Conservation (phyloP, 169 alveolate genomes). For the Plasmodium sp. region DNA sequence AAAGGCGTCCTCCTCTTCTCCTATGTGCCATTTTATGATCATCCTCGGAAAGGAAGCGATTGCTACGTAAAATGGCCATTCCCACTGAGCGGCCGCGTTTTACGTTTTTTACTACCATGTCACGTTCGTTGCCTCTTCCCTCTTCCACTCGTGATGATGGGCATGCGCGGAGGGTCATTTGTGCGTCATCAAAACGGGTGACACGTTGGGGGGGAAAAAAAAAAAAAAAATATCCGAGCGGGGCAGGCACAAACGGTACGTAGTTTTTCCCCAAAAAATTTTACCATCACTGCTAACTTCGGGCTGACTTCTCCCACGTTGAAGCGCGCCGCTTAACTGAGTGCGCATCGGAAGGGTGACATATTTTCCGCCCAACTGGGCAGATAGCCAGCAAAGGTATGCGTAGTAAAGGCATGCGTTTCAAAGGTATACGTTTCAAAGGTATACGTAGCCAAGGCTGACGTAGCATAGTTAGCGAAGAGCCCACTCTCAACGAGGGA, state of each 20-base stretch:
- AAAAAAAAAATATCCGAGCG: background rate
- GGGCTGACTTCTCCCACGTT: background rate
- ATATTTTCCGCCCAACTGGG: background rate
- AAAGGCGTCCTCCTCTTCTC: background rate
- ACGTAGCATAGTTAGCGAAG: background rate
- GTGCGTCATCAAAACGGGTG: background rate
- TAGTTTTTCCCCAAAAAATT: background rate
- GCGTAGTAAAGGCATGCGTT: background rate
- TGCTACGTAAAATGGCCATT: background rate
- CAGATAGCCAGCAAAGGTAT: background rate
- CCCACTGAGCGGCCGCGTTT: background rate
- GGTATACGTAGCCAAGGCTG: background rate
- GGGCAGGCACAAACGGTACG: background rate
- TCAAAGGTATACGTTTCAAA: too few relatives aligned
- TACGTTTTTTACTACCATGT: background rate
- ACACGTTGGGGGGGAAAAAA: background rate
- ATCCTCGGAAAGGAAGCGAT: background rate
- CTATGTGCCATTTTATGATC: background rate
- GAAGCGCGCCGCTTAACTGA: background rate
- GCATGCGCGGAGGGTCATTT: background rate
- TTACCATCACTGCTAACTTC: background rate
- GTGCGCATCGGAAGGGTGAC: background rate
- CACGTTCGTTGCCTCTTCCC: background rate
- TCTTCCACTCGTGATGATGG: background rate
- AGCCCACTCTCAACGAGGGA: background rate